A percentile compares a stretch with the other conserved stretches of the same genome.
phyloP scores from a whole-genome alignment of 2,329 filamentous ascomycete genomes.

The Beauveria brongniartii region DNA sequence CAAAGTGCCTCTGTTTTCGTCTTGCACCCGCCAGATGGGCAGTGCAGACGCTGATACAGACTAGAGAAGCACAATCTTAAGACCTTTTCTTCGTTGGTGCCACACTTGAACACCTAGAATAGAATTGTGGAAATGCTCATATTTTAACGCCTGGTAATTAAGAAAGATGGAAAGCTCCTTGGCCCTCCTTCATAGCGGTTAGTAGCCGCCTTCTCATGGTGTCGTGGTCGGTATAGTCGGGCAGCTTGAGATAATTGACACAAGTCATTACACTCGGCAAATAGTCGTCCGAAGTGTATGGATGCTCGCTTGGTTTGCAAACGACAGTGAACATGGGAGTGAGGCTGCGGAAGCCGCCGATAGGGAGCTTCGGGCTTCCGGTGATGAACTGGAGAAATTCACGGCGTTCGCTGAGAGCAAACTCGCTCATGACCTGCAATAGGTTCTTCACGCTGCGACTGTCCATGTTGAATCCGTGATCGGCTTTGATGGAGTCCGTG shows the following conservation, averaged over 20 bases:
- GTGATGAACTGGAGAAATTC: conserved; percentile 98
- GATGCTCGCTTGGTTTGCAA: conserved; percentile 94
- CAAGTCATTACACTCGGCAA: conserved; percentile 99
- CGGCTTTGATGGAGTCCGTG: conserved; percentile 97
- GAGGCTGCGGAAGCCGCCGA: conserved; percentile 94
- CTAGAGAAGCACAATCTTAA: background rate
- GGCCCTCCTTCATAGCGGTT: conserved; percentile 86
- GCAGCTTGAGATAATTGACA: conserved; percentile 96
- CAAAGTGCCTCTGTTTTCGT: background rate
- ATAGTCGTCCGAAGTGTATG: conserved; percentile 91
- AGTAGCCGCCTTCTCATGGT: conserved; percentile 70
- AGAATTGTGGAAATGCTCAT: background rate
- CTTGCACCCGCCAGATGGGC: background rate
- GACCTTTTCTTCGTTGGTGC: background rate
- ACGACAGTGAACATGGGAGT: conserved; percentile 99
- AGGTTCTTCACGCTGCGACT: conserved; percentile 92
- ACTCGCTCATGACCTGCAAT: conserved; percentile 88
- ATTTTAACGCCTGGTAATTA: conserved; percentile 30
- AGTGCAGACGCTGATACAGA: background rate
- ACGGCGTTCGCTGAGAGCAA: conserved; percentile 64
- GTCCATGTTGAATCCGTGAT: conserved; percentile 98
- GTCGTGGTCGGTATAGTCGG: conserved; percentile 78
- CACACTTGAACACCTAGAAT: background rate
- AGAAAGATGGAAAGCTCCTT: conserved; percentile 95
- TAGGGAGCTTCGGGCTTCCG: conserved; percentile 94